Evolutionary conservation across 495 filamentous ascomycete species (phyloP).

Genomic region (Annulohypoxylon moriforme): DNA sequence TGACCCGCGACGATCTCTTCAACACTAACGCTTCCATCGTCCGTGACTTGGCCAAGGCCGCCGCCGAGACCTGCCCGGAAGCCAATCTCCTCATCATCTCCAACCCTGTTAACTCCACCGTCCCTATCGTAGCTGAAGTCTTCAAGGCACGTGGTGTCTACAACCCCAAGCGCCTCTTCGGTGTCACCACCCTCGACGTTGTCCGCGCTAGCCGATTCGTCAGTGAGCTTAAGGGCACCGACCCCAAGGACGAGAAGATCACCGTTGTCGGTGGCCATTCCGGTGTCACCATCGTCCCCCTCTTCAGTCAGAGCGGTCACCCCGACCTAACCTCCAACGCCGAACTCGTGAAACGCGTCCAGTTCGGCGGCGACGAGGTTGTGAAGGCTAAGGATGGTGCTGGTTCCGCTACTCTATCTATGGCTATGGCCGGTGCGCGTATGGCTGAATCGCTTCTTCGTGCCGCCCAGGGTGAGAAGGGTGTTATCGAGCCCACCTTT

Average conservation of each 20-base stretch:
- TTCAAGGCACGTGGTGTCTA: constrained; percentile 94
- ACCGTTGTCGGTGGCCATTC: constrained; percentile 97
- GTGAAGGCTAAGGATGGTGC: constrained; percentile 99
- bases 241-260: constrained; percentile 92
- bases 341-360: constrained; percentile 90
- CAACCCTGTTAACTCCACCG: constrained; percentile 99
- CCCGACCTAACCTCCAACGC: constrained; percentile 79
- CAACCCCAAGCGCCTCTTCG: constrained; percentile 98
- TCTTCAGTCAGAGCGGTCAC: constrained; percentile 94
- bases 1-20: constrained; percentile 99
- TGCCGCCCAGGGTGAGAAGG: constrained; percentile 92
- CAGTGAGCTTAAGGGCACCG: constrained; percentile 86
- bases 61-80: constrained; percentile 86
- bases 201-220: constrained; percentile 98
- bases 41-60: constrained; percentile 96
- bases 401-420: constrained; percentile 97
- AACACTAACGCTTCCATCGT: constrained; percentile 99
- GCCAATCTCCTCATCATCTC: constrained; percentile 97
- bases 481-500: constrained; percentile 94
- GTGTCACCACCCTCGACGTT: constrained; percentile 98
- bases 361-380: constrained; percentile 99
- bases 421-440: constrained; percentile 98
- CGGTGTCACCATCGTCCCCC: constrained; percentile 96
- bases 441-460: constrained; percentile 96
- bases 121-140: constrained; percentile 96